Evolutionary conservation across 116 monocot genomes (phyloP).

Genomic region (Thalassia testudinum): DNA sequence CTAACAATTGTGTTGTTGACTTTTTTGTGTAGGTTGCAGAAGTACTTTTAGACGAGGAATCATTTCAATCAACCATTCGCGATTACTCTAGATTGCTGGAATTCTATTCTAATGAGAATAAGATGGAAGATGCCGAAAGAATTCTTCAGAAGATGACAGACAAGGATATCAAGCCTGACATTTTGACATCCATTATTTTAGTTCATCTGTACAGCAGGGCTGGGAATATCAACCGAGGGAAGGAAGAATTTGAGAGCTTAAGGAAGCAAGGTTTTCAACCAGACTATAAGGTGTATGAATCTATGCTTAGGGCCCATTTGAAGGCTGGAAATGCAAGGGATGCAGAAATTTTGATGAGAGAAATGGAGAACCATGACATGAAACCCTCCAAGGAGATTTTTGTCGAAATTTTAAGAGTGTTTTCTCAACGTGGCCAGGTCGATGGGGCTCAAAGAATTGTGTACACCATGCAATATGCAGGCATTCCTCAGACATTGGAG

Average conservation of each 20-base stretch:
- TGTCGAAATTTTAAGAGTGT: conserved; percentile 35
- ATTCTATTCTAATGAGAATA: conserved; percentile 27
- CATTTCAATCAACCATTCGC: conserved; percentile 52
- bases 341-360: conserved; percentile 33
- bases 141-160: conserved; percentile 63
- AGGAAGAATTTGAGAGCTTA: conserved; percentile 43
- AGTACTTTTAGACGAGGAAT: conserved; percentile 44
- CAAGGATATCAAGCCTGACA: conserved; percentile 49
- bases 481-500: conserved; percentile 40
- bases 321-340: conserved; percentile 42
- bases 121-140: conserved; percentile 49
- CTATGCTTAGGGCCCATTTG: conserved; percentile 60
- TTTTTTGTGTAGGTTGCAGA: conserved; percentile 50
- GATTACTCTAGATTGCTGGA: conserved; percentile 83
- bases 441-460: conserved; percentile 47
- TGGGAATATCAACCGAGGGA: conserved; percentile 45
- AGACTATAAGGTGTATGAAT: conserved; percentile 41
- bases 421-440: conserved; percentile 26
- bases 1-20: too few relatives aligned
- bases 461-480: conserved; percentile 50
- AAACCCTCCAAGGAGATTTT: conserved; percentile 69
- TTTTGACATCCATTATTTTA: conserved; percentile 32
- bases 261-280: conserved; percentile 44
- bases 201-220: conserved; percentile 74
- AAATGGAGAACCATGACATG: conserved; percentile 51